A percentile compares a stretch with the other conserved stretches of the same genome.
Conservation (phyloP, 2,329 filamentous ascomycete species). For the Penicillium sp. region DNA sequence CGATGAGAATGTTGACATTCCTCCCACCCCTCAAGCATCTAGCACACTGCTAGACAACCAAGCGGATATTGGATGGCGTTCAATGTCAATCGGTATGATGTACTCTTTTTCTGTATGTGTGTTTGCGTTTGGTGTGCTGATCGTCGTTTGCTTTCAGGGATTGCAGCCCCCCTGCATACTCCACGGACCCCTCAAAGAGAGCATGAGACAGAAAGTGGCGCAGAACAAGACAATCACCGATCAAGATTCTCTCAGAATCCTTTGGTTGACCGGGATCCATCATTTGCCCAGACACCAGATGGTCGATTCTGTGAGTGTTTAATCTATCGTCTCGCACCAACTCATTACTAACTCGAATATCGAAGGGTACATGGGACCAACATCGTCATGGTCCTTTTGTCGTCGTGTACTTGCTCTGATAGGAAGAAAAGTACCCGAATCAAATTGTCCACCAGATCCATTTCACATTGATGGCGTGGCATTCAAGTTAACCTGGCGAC, state of each 20-base stretch:
- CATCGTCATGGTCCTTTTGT: constrained; percentile 38
- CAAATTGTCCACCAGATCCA: constrained; percentile 29
- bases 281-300: constrained; percentile 29
- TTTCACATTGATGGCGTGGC: constrained; percentile 32
- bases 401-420: constrained; percentile 33
- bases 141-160: neutral
- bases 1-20: neutral
- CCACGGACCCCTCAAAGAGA: constrained; percentile 1
- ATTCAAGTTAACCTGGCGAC: constrained; percentile 31
- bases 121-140: neutral
- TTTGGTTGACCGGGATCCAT: constrained; percentile 31
- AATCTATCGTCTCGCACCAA: neutral
- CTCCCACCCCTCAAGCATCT: constrained; percentile 1
- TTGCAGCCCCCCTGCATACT: neutral
- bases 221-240: constrained; percentile 11
- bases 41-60: neutral
- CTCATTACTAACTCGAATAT: neutral
- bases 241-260: constrained; percentile 26
- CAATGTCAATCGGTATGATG: neutral
- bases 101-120: too few species aligned
- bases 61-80: neutral
- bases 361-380: constrained; percentile 36
- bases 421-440: constrained; percentile 32
- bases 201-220: constrained; percentile 1
- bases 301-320: constrained; percentile 29